Conservation (phyloP, 768 basidiomycete species). For the Termitomyces sp. region DNA sequence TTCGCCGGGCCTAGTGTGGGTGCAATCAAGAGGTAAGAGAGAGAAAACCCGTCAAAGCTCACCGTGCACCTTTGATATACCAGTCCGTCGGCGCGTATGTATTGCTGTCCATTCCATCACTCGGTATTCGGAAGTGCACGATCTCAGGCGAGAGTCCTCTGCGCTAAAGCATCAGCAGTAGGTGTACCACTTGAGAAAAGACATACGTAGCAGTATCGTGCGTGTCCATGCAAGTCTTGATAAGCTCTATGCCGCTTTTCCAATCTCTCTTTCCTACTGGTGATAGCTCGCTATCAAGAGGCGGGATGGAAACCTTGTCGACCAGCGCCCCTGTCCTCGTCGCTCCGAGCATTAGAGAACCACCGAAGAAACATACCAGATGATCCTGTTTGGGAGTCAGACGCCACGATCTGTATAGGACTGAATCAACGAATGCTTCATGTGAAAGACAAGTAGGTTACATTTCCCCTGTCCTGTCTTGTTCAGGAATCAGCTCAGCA, state of each 20-base stretch:
- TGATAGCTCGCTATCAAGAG: constrained; percentile 56
- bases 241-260: constrained; percentile 71
- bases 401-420: constrained; percentile 56
- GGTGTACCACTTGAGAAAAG: background rate
- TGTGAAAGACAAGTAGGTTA: constrained; percentile 7
- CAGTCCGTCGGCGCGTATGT: constrained; percentile 56
- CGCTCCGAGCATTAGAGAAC: constrained; percentile 87
- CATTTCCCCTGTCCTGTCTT: constrained; percentile 31
- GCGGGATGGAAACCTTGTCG: constrained; percentile 60
- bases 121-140: constrained; percentile 71
- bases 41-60: constrained; percentile 14
- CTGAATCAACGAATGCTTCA: background rate
- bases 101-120: constrained; percentile 44
- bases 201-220: constrained; percentile 80
- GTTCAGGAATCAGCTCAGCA: constrained; percentile 70
- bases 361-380: constrained; percentile 91
- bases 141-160: constrained; percentile 90
- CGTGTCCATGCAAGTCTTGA: constrained; percentile 85
- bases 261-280: constrained; percentile 69
- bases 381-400: constrained; percentile 90
- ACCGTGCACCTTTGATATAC: constrained; percentile 87
- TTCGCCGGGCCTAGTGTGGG: constrained; percentile 26
- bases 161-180: background rate
- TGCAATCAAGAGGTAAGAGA: background rate
- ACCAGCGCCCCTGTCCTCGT: constrained; percentile 55